Conservation (phyloP, 2,329 filamentous ascomycete genomes). For the Diaporthe aspalathi region DNA sequence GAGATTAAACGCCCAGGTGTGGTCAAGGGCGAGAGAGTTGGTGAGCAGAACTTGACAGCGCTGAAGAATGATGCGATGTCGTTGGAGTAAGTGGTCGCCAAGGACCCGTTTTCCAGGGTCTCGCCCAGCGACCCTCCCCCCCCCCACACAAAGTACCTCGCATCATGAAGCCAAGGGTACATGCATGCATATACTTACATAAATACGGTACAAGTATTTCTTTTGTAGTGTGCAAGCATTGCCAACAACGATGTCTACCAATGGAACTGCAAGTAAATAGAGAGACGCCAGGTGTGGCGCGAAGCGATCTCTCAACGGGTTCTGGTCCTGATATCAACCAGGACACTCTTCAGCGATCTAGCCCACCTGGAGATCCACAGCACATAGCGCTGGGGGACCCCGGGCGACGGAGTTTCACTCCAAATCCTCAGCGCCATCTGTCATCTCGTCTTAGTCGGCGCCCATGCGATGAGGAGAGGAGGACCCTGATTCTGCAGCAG, state of each 20-base stretch:
- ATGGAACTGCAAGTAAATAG: no score
- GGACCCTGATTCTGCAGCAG: not conserved
- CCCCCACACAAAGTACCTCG: not conserved
- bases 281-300: not conserved
- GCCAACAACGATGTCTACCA: not conserved
- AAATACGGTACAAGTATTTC: no score
- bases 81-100: constrained; percentile 16
- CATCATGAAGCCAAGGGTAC: not conserved
- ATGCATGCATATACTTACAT: not conserved
- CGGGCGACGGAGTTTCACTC: no score
- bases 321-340: not conserved
- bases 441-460: not conserved
- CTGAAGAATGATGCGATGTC: constrained; percentile 15
- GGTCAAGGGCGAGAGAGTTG: constrained; percentile 7
- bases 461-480: no score
- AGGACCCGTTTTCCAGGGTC: not conserved
- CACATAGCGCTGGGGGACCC: no score
- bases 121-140: not conserved
- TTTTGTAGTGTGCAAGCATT: not conserved
- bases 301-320: not conserved
- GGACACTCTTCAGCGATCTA: not conserved
- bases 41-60: constrained; percentile 1
- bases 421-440: no score
- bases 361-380: no score
- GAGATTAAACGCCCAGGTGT: not conserved